Conservation (phyloP, 1,284 basidiomycete genomes). For the Sporisorium graminicola region DNA sequence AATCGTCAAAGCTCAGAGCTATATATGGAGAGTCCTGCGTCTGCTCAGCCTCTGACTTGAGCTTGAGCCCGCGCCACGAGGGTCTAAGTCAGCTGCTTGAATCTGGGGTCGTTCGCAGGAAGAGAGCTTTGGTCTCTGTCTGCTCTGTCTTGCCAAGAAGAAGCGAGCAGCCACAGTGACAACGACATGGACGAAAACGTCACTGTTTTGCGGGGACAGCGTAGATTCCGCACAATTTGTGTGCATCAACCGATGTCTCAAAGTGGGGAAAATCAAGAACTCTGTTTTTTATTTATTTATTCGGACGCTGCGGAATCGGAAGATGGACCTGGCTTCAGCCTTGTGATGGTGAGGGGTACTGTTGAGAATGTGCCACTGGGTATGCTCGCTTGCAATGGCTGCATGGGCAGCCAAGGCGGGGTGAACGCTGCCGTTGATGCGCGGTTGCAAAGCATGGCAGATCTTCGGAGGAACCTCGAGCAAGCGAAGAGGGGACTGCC, state of each 20-base stretch:
- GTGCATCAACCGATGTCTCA: background rate
- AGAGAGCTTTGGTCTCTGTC: no score
- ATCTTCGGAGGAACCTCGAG: slow-evolving; percentile 16
- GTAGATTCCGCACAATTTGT: background rate
- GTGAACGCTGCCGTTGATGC: no score
- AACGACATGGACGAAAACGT: background rate
- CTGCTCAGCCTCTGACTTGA: background rate
- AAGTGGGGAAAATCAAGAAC: background rate
- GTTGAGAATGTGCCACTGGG: no score
- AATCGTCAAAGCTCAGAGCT: background rate
- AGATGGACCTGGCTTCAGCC: background rate
- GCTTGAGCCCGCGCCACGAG: background rate
- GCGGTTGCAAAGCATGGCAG: background rate
- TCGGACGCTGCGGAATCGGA: background rate
- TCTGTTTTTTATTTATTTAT: background rate
- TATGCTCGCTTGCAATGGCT: no score
- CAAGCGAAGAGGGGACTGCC: background rate
- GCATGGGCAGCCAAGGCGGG: no score
- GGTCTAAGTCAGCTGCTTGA: background rate
- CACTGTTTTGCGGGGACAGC: background rate
- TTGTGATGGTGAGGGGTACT: background rate
- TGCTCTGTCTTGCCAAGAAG: background rate
- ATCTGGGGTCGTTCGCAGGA: no score
- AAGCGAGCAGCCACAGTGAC: background rate
- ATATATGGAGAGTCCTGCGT: background rate